Base-by-base conservation (phyloP, 768 basidiomycete species). In the Asterophora parasitica region DNA sequence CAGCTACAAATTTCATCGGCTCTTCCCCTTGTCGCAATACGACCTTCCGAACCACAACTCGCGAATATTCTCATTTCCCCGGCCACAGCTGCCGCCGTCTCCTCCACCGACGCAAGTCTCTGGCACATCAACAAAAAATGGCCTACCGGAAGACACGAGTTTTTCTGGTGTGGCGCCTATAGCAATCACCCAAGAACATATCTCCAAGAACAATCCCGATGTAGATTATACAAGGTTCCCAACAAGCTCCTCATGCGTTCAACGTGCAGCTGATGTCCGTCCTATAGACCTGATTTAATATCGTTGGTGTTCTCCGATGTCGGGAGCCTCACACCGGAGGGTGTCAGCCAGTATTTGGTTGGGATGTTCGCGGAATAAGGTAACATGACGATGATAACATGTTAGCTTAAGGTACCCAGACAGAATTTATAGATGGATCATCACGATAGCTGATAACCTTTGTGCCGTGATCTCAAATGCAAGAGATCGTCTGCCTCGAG, bases 1-100 rank as follows among this genome's bases (percentile, higher is more conserved):
- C 67, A 92, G 91, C 65, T 98, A 94, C 78, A 98, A 98, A 73
- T 97, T 97, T 66, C 89, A 95, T 64, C 86, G 95, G 53, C 74
- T 94, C 58, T 98, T 96, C 72, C 94, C 94, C 49, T 70, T 92
- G 69, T 91, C 89, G 55, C 88, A 91, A 61, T 87, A 89, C 62
- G 88, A 93, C 73, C 76, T 93, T 33, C 90, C 90, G 34, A 88
- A 83, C 50, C 80, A 90, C 65, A 84, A 84, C 66, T 72, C 85
- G 50, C 75, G 74, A 62, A 80, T 90, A 56, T 76, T 91, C 56
- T 80, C 86, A 46, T 83, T 91, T 70, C 76, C 84, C 63, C 73
- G 46, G 60, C 63, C 67, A 43, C 57, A 56, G 53, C 56, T 52
- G 50, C 47, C 62, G 49, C 59, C 60, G 39, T 55, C 58, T 52